Conservation (phyloP, 78 protist genomes). For the Dictyostelium discoideum region DNA sequence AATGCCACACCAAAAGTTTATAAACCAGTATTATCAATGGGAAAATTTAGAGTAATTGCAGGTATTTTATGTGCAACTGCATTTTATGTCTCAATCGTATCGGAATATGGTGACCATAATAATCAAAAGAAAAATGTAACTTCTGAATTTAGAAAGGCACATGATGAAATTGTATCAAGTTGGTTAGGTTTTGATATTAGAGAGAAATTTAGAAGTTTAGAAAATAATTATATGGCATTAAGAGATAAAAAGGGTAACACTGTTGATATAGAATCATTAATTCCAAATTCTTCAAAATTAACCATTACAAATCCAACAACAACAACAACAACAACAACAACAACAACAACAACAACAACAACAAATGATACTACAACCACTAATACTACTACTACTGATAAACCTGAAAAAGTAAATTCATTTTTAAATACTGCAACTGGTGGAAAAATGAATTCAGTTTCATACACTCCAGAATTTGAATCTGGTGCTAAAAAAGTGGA, state of each 20-base stretch:
- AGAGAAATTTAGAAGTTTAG: not conserved
- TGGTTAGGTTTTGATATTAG: conserved; percentile 34
- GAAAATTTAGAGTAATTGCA: conserved; percentile 29
- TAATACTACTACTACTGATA: not conserved
- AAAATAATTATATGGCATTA: not conserved
- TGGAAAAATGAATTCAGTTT: not conserved
- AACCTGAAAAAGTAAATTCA: not conserved
- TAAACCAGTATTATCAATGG: not conserved
- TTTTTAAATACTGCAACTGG: conserved; percentile 8
- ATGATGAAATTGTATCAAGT: conserved; percentile 23
- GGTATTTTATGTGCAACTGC: conserved; percentile 15
- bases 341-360: not conserved
- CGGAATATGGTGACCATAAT: conserved; percentile 20
- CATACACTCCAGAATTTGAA: not conserved
- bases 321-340: not conserved
- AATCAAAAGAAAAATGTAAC: not conserved
- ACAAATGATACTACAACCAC: not conserved
- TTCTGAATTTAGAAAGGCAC: conserved; percentile 27
- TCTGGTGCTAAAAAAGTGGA: not conserved
- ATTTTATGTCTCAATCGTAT: not conserved
- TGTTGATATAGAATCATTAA: not conserved
- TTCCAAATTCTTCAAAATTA: not conserved
- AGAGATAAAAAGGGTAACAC: not conserved
- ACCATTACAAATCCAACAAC: not conserved
- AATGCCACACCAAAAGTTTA: not conserved